Percentiles rank a stretch among this genome's conserved stretches.
Conservation (phyloP, 345 rosid species). For the Cardamine resedifolia region DNA sequence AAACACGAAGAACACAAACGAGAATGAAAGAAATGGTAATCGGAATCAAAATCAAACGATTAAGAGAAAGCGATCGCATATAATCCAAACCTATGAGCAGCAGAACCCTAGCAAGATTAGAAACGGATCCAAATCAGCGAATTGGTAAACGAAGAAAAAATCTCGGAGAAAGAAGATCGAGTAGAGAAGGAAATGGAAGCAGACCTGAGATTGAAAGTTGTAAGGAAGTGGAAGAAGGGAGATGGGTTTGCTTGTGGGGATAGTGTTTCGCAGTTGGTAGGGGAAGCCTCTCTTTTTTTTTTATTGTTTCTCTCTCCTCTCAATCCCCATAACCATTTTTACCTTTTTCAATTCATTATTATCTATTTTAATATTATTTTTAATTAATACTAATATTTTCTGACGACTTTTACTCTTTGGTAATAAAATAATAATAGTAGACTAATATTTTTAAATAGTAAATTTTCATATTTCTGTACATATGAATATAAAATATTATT, state of each 20-base stretch:
- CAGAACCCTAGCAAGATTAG: constrained; percentile 9
- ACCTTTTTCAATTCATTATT: constrained; percentile 29
- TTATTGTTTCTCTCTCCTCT: neutral
- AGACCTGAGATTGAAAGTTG: constrained; percentile 23
- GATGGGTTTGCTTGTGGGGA: constrained; percentile 33
- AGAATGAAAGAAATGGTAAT: neutral
- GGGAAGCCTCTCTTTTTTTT: neutral
- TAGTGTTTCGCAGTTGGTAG: constrained; percentile 37
- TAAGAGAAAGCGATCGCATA: constrained; percentile 2
- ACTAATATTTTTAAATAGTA: neutral
- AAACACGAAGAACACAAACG: neutral
- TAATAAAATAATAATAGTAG: neutral
- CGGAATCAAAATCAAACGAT: neutral
- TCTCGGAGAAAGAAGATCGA: neutral
- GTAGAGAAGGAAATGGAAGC: constrained; percentile 22
- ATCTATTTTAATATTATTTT: neutral
- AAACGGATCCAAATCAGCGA: constrained; percentile 13
- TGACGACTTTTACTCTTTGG: neutral
- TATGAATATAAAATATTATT: neutral
- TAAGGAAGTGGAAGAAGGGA: neutral
- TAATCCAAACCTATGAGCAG: neutral
- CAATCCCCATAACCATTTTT: constrained; percentile 12
- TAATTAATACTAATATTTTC: neutral
- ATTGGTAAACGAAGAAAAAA: constrained; percentile 12
- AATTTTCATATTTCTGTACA: neutral